Evolutionary conservation across 768 basidiomycete species (phyloP).

Genomic region (Jaapia argillacea): DNA sequence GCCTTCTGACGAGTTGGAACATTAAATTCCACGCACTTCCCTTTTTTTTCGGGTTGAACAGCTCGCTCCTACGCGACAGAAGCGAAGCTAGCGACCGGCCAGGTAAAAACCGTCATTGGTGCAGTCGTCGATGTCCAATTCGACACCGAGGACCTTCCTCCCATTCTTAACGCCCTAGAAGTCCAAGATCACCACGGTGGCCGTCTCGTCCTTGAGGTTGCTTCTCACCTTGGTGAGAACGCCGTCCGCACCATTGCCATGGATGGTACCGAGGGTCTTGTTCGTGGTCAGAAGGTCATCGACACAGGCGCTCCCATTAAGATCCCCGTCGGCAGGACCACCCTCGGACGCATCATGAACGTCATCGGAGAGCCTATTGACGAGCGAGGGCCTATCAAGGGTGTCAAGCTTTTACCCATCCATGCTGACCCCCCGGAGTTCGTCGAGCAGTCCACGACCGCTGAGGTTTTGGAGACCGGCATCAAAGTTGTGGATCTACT

Average conservation of each 20-base stretch:
- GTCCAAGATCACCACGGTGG: slow-evolving; percentile 91
- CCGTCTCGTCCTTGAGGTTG: slow-evolving; percentile 97
- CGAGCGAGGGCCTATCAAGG: slow-evolving; percentile 98
- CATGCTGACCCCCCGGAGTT: slow-evolving; percentile 97
- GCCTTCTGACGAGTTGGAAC: slow-evolving; percentile 2
- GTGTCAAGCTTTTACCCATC: slow-evolving; percentile 85
- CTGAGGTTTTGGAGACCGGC: slow-evolving; percentile 98
- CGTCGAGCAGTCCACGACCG: slow-evolving; percentile 97
- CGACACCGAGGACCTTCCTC: slow-evolving; percentile 87
- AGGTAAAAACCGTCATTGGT: slow-evolving; percentile 99
- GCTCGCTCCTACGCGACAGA: slow-evolving; percentile 91
- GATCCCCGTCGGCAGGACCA: slow-evolving; percentile 91
- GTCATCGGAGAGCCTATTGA: slow-evolving; percentile 99
- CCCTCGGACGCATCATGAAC: slow-evolving; percentile 99
- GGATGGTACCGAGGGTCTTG: slow-evolving; percentile 99
- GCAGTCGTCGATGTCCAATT: slow-evolving; percentile 99
- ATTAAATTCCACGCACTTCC: neutral
- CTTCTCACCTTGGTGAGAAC: slow-evolving; percentile 98
- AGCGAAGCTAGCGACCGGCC: slow-evolving; percentile 60
- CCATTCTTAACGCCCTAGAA: slow-evolving; percentile 98
- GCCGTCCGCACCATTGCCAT: slow-evolving; percentile 99
- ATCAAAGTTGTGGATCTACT: slow-evolving; percentile 99
- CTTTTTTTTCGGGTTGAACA: slow-evolving; percentile 15
- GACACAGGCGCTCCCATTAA: slow-evolving; percentile 96
- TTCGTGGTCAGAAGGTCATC: slow-evolving; percentile 94